phyloP scores from a whole-genome alignment of 2,329 filamentous ascomycete species.

The Emergomyces pasteurianus region DNA sequence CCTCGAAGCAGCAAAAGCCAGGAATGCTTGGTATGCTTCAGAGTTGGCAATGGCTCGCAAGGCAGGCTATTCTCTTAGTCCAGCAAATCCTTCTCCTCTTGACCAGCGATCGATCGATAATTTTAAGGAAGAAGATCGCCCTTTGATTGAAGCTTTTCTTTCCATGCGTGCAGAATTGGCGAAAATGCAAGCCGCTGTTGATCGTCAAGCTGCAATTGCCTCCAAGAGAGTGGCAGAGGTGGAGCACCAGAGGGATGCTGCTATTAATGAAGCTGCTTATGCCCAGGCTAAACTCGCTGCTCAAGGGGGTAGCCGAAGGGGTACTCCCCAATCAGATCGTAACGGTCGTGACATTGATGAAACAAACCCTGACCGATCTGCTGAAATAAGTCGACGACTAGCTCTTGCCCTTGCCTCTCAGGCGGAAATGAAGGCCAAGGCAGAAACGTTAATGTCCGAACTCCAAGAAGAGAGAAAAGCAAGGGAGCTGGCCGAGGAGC shows the following conservation, averaged over 20 bases:
- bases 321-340: conserved; percentile 45
- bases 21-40: conserved; percentile 94
- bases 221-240: conserved; percentile 86
- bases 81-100: conserved; percentile 39
- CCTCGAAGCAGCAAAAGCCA: conserved; percentile 68
- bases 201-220: conserved; percentile 73
- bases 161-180: conserved; percentile 82
- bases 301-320: conserved; percentile 54
- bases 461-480: conserved; percentile 70
- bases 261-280: conserved; percentile 90
- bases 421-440: conserved; percentile 63
- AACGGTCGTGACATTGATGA: conserved; percentile 47
- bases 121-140: conserved; percentile 84
- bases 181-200: conserved; percentile 80
- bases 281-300: conserved; percentile 86
- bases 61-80: conserved; percentile 65
- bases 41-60: conserved; percentile 87
- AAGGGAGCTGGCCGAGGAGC: conserved; percentile 78
- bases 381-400: conserved; percentile 69
- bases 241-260: conserved; percentile 85
- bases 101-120: conserved; percentile 66
- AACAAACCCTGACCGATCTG: conserved; percentile 48
- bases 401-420: conserved; percentile 70
- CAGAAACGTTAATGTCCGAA: conserved; percentile 58
- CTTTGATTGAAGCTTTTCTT: conserved; percentile 80